Evolutionary conservation across 1,284 basidiomycete genomes (phyloP).

Genomic region (Rugosomyces carneus): DNA sequence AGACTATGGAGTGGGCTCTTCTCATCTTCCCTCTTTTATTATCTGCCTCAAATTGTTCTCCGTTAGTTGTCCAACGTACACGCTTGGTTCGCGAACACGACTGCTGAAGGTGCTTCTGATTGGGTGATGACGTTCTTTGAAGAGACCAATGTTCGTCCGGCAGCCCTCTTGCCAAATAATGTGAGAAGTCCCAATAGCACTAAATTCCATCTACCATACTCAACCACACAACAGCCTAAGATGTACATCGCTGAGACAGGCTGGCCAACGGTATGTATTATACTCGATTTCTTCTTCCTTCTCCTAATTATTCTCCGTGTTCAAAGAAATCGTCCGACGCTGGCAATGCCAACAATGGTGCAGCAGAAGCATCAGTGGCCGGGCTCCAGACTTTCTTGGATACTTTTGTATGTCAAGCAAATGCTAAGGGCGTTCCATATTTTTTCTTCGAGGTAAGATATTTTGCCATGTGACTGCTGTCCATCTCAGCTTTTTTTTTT

Average conservation of each 20-base stretch:
- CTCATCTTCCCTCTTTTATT: slow-evolving; percentile 8
- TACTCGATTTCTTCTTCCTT: neutral
- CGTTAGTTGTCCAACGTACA: slow-evolving; percentile 73
- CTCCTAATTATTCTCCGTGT: neutral
- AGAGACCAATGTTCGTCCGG: slow-evolving; percentile 51
- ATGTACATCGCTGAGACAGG: slow-evolving; percentile 91
- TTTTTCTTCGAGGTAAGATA: slow-evolving; percentile 70
- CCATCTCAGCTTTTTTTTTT: neutral
- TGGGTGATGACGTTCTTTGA: slow-evolving; percentile 45
- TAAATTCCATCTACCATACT: neutral
- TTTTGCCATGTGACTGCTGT: slow-evolving; percentile 19
- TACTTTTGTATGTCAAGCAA: slow-evolving; percentile 85
- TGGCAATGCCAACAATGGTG: slow-evolving; percentile 54
- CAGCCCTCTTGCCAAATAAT: slow-evolving; percentile 26
- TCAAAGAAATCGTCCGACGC: slow-evolving; percentile 55
- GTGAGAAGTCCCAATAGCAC: neutral
- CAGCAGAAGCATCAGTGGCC: slow-evolving; percentile 59
- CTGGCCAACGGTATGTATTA: slow-evolving; percentile 71
- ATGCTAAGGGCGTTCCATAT: slow-evolving; percentile 71
- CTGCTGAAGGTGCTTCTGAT: slow-evolving; percentile 61
- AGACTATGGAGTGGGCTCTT: slow-evolving; percentile 63
- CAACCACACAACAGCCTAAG: slow-evolving; percentile 37
- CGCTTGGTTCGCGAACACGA: slow-evolving; percentile 76
- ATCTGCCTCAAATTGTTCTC: neutral
- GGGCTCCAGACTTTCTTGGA: slow-evolving; percentile 74